Base-by-base conservation (phyloP, 2,329 filamentous ascomycete species). In the Aspergillus thermomutatus region DNA sequence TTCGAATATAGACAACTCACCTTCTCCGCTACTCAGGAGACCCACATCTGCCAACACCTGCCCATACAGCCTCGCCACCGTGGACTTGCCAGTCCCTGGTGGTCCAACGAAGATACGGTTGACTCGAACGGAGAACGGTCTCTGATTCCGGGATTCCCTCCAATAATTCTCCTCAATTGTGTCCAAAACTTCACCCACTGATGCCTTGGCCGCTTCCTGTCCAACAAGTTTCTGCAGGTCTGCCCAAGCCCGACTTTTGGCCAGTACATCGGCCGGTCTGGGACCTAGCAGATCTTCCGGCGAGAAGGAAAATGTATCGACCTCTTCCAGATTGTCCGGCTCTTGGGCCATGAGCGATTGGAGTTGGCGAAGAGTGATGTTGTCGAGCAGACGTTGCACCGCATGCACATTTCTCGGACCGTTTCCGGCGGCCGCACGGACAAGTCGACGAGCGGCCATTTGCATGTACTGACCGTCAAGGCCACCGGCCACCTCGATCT, bases 401-500 rank as follows among this genome's bases (percentile, higher is more conserved):
- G 60, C 56, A 21, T 60, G 56, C 10, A 58, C 55, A 40, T 64
- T 64, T 19, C 55, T 52, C 50, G 60, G 62, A 1, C 63, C 63
- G 45, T 52, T 52, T 23, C 46, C 49, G 48, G 53, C 58, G 21
- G 58, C 58, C n/a, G 54, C 57, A 26, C 55, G 57, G 40, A 57
- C 61, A 25, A 64, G 54, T 28, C 63, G 60, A 19, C 63, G 61
- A 25, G 60, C 61, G 1, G 58, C 61, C 37, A 59, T 58, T 34
- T 60, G 58, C 55, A 65, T 57, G 21, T 64, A 65, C 2, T 53
- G 60, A 21, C 63, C 62, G 4, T 65, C 63, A 1, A 60, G 53
- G 9, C 63, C 63, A 0, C 61, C 63, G 28, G 64, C 63, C n/a
- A 64, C 55, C 49, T 62, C 58, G 61, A 65, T 61, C 25, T 59